Conservation (phyloP, 2,329 filamentous ascomycete genomes). For the Xylariaceae sp. region DNA sequence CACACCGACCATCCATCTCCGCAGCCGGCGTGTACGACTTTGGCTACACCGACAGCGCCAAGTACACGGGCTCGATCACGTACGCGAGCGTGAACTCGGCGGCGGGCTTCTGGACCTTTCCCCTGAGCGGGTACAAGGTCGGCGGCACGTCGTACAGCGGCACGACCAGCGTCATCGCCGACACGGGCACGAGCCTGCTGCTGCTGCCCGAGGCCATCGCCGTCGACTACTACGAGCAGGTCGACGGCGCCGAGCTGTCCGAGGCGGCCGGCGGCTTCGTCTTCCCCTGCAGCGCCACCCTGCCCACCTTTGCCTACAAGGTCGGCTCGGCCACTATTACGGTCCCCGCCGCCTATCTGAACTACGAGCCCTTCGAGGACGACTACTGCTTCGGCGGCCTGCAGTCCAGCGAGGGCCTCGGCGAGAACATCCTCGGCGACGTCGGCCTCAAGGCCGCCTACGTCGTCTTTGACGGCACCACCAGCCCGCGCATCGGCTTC, state of each 20-base stretch:
- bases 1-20: conserved; percentile 36
- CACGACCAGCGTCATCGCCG: conserved; percentile 43
- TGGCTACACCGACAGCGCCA: conserved; percentile 60
- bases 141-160: conserved; percentile 41
- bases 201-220: conserved; percentile 38
- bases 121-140: conserved; percentile 47
- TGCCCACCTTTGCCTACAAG: conserved; percentile 44
- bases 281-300: conserved; percentile 39
- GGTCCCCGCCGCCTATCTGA: conserved; percentile 41
- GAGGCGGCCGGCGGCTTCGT: conserved; percentile 37
- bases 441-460: conserved; percentile 60
- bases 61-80: conserved; percentile 43
- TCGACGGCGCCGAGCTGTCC: conserved; percentile 34
- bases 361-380: conserved; percentile 38
- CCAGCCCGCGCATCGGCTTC: conserved; percentile 36
- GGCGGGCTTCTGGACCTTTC: conserved; percentile 62
- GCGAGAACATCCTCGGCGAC: conserved; percentile 56
- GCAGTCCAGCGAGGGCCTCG: conserved; percentile 34
- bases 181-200: conserved; percentile 52
- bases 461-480: conserved; percentile 47
- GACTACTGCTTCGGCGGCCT: conserved; percentile 57
- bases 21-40: conserved; percentile 57
- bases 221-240: conserved; percentile 41
- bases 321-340: conserved; percentile 39
- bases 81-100: conserved; percentile 57